Evolutionary conservation across 2,329 filamentous ascomycete genomes (phyloP), one percentile per base, ranked within the genome.

Genomic region (Colletotrichum falcatum): DNA sequence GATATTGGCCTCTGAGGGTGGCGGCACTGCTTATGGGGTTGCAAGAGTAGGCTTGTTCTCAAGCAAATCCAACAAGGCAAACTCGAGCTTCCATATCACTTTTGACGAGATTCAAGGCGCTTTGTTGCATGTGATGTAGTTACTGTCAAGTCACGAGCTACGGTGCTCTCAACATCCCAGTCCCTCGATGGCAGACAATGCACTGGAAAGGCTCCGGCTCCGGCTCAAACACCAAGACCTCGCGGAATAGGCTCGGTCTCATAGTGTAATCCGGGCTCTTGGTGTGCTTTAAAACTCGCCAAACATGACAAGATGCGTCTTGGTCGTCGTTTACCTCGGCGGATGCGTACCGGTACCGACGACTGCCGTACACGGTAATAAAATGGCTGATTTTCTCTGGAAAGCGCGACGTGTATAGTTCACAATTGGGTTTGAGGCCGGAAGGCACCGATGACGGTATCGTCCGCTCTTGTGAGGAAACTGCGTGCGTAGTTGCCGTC

Each of bases 191-290:
- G 54, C 82, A 83, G 16, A 75, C 78, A 14, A 83, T 71, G 71
- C 83, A 83, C 75, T 83, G 82, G 68, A 83, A 82, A 7, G 77
- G 65, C 73, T 83, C 82, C 76, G 83, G 80, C 44, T 78, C 79
- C 9, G 75, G 73, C 63, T 78, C 72, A 23, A 84, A 70, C 9
- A 83, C 79, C 60, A 80, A 75, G 9, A 83, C 78, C 73, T 84
- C 81, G 66, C 84, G 81, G 61, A 80, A 83, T 48, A 83, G 59
- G 26, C 78, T 72, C 65, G 82, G 79, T 0, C 1, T 42, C 33
- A 23, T 18, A n/a, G n/a, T n/a, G n/a, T n/a, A n/a, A n/a, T n/a
- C n/a, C n/a, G n/a, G n/a, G n/a, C n/a, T n/a, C n/a, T n/a, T n/a
- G n/a, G n/a, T n/a, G n/a, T n/a, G n/a, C n/a, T n/a, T n/a, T n/a